Conservation (phyloP, 768 basidiomycete genomes). For the Fibroporia radiculosa region DNA sequence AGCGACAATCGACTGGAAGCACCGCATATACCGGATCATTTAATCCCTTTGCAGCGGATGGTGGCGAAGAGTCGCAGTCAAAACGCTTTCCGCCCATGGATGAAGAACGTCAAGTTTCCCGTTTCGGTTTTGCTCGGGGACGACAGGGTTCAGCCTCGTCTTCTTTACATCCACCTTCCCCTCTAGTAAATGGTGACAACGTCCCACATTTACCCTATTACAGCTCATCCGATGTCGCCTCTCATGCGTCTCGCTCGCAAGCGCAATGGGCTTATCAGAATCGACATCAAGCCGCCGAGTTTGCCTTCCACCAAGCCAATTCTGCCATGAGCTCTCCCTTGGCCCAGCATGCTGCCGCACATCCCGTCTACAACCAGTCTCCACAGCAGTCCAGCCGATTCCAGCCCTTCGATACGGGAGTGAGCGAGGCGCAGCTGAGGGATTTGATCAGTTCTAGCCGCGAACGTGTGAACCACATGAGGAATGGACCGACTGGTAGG, state of each 20-base stretch:
- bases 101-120: slow-evolving; percentile 68
- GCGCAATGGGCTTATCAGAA: slow-evolving; percentile 38
- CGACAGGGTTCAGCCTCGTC: slow-evolving; percentile 60
- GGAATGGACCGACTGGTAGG: slow-evolving; percentile 39
- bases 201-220: slow-evolving; percentile 44
- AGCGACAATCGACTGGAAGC: slow-evolving; percentile 38
- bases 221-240: slow-evolving; percentile 26
- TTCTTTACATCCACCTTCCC: slow-evolving; percentile 48
- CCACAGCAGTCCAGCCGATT: slow-evolving; percentile 29
- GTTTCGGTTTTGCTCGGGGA: slow-evolving; percentile 76
- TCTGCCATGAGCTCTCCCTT: slow-evolving; percentile 39
- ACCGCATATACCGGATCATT: slow-evolving; percentile 67
- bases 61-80: slow-evolving; percentile 35
- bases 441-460: slow-evolving; percentile 70
- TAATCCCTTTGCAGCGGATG: slow-evolving; percentile 66
- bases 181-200: slow-evolving; percentile 38
- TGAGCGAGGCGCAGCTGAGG: slow-evolving; percentile 72
- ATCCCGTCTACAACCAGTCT: slow-evolving; percentile 21
- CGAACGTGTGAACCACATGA: slow-evolving; percentile 37
- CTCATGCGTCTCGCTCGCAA: slow-evolving; percentile 25
- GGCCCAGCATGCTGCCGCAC: slow-evolving; percentile 38
- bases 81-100: slow-evolving; percentile 34
- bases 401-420: slow-evolving; percentile 48
- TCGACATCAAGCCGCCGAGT: slow-evolving; percentile 35
- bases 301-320: slow-evolving; percentile 27